Base-by-base conservation (phyloP, 345 rosid species). In the rapeseed (Brassica napus) region DNA sequence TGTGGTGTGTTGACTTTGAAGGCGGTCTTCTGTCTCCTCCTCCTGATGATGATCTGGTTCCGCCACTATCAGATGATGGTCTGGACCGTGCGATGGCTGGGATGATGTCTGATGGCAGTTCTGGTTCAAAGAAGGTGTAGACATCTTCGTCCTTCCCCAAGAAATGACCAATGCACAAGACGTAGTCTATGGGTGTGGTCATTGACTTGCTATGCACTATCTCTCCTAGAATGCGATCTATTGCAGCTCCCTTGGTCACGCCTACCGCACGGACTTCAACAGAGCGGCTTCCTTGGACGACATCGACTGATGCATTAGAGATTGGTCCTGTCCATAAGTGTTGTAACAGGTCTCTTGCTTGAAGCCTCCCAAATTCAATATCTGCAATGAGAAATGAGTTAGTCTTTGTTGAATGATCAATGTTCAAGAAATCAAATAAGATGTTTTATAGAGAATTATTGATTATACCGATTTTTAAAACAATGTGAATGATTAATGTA, bases 301-400 rank as follows among this genome's bases (percentile, higher is more conserved):
- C 98, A 86, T 96, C 99, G 54, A 96, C 97, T 21, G 99, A 96
- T 74, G 99, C 97, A 82, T 96, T 96, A 52, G 98, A 93, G 82
- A 96, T 92, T 63, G 99, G 99, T 66, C 99, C 99, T 30, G 99
- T 96, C 97, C 98, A 96, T 72, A 96, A 97, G 88, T 96, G 99
- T 86, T 96, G 99, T 86, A 96, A 76, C 97, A 96, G 84, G 77
- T 96, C 99, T 85, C 94, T 88, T 74, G 99, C 99, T 86, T 96
- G 99, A 80, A 96, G 87, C 76, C 93, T 92, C 79, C 99, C 99
- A 68, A 96, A 96, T 73, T 96, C 99, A 75, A 90, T 44, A 85
- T 91, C 99, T 96, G 76, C 69, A 81, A 81, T 4, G 61, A 79
- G 24, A 28, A 80, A 21, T 30, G 81, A 78, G 60, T 68, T 65